Percentiles rank a stretch among this genome's conserved stretches.
Conservation (phyloP, 805 yeast genomes). For the Zygoascus bituminiphila region DNA sequence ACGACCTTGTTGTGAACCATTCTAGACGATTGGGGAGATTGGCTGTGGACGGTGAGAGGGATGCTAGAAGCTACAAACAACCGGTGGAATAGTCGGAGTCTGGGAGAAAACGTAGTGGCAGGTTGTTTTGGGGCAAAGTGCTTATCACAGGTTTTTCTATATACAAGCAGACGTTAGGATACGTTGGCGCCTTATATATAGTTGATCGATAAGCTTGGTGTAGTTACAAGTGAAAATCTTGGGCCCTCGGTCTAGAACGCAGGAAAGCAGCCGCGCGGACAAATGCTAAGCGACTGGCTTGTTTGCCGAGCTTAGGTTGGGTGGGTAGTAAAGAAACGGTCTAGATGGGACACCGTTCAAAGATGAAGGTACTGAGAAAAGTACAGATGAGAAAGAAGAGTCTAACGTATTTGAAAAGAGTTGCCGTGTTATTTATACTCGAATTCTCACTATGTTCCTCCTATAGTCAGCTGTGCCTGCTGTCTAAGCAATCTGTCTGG, state of each 20-base stretch:
- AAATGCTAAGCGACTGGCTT: too few relatives aligned
- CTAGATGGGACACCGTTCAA: too few relatives aligned
- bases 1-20: constrained; percentile 28
- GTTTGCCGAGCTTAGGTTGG: too few relatives aligned
- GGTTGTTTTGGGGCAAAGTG: neutral
- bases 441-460: too few relatives aligned
- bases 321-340: too few relatives aligned
- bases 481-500: too few relatives aligned
- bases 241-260: neutral
- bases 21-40: constrained; percentile 6
- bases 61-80: neutral
- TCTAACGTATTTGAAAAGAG: too few relatives aligned
- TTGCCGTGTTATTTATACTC: too few relatives aligned
- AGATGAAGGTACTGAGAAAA: too few relatives aligned
- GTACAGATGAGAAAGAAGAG: too few relatives aligned
- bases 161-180: neutral
- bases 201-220: neutral
- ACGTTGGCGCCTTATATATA: neutral
- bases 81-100: neutral
- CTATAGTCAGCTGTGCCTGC: too few relatives aligned
- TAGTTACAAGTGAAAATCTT: neutral
- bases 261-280: neutral
- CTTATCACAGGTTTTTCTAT: neutral
- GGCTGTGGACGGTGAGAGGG: neutral
- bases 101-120: neutral